These are phyloP conservation scores for Phytophthora lateralis DNA, from an alignment of 352 stramenopile genomes.

Conservation along the genomic window DNA sequence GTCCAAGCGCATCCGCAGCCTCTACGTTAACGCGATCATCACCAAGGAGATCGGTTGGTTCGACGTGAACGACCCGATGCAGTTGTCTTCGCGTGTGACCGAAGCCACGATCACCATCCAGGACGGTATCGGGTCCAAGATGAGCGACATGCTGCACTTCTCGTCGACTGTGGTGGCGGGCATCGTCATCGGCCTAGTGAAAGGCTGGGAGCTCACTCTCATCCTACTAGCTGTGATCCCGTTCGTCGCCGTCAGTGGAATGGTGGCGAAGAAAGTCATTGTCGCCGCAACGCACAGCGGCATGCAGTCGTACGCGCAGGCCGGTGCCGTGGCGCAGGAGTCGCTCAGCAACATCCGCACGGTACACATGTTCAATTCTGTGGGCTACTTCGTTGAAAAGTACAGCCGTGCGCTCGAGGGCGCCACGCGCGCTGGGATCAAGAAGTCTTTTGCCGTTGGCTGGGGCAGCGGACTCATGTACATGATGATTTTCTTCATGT, in stretches of 20 bases:
- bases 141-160: slow-evolving; percentile 50
- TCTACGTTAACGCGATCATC: slow-evolving; percentile 46
- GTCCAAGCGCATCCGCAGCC: slow-evolving; percentile 44
- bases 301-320: slow-evolving; percentile 39
- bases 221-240: slow-evolving; percentile 55
- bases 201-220: slow-evolving; percentile 61
- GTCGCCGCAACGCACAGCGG: slow-evolving; percentile 19
- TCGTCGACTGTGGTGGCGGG: slow-evolving; percentile 39
- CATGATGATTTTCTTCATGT: slow-evolving; percentile 46
- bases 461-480: slow-evolving; percentile 49
- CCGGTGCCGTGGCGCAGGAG: slow-evolving; percentile 54
- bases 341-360: slow-evolving; percentile 57
- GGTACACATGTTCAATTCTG: slow-evolving; percentile 63
- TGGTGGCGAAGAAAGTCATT: slow-evolving; percentile 37
- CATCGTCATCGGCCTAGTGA: slow-evolving; percentile 49
- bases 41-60: slow-evolving; percentile 61
- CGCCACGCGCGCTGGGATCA: slow-evolving; percentile 35
- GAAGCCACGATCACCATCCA: slow-evolving; percentile 48
- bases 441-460: slow-evolving; percentile 43
- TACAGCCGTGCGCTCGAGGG: slow-evolving; percentile 43
- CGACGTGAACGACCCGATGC: slow-evolving; percentile 54
- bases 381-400: slow-evolving; percentile 41
- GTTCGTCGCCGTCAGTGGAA: slow-evolving; percentile 34
- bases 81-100: slow-evolving; percentile 42
- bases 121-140: slow-evolving; percentile 48